Evolutionary conservation across 2,329 filamentous ascomycete species (phyloP).

Genomic region (Ceratocystiopsis brevicomis): DNA sequence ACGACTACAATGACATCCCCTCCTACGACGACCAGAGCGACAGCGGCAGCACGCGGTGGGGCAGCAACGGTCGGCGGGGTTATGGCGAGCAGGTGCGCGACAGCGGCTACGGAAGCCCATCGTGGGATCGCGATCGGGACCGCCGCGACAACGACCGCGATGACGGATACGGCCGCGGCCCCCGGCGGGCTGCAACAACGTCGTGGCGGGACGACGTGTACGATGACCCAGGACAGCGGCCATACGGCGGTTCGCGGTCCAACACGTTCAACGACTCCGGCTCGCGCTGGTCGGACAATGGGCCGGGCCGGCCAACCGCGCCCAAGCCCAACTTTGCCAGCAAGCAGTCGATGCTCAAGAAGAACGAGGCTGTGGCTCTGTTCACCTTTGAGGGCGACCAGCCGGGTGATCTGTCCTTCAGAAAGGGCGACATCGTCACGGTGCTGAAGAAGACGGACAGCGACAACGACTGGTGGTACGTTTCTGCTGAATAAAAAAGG

Average conservation of each 20-base stretch:
- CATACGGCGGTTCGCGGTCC: constrained; percentile 25
- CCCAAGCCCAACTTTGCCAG: constrained; percentile 70
- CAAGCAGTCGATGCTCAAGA: constrained; percentile 35
- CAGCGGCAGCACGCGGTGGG: constrained; percentile 49
- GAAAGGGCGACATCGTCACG: constrained; percentile 92
- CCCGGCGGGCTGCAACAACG: constrained; percentile 38
- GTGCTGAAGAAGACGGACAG: constrained; percentile 89
- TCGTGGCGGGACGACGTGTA: constrained; percentile 57
- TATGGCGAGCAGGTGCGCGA: constrained; percentile 40
- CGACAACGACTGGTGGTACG: constrained; percentile 84
- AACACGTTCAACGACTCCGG: constrained; percentile 29
- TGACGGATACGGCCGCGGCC: constrained; percentile 20
- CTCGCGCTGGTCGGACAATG: constrained; percentile 22
- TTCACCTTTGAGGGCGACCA: constrained; percentile 93
- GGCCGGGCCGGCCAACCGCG: constrained; percentile 62
- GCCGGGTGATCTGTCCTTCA: constrained; percentile 80
- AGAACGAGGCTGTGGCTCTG: constrained; percentile 74
- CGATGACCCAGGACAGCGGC: constrained; percentile 28
- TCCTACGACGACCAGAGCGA: constrained; percentile 74
- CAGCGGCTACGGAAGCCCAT: constrained; percentile 11
- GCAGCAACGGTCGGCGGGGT: constrained; percentile 39
- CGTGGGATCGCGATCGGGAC: constrained; percentile 15
- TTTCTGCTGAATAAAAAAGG: constrained; percentile 9
- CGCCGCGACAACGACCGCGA: constrained; percentile 16
- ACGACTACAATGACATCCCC: constrained; percentile 76